Conservation (phyloP, 2,329 filamentous ascomycete genomes). For the Microdochium nivale region DNA sequence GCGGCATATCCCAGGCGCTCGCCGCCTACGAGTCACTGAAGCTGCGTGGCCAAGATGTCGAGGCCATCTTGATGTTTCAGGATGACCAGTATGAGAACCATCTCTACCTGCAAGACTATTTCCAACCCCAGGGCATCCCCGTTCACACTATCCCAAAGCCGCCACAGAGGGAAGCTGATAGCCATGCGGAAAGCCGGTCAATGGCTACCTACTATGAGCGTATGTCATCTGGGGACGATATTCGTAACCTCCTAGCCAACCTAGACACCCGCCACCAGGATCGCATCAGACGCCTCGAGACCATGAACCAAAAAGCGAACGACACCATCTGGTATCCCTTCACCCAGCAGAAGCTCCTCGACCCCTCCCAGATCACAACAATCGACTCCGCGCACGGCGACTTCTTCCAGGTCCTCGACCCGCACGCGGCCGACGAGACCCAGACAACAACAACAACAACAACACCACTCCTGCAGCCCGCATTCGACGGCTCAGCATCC, state of each 20-base stretch:
- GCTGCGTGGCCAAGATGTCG: constrained; percentile 71
- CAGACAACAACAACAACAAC: no score
- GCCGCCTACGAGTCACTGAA: constrained; percentile 71
- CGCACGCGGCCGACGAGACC: not conserved
- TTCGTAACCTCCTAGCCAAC: constrained; percentile 36
- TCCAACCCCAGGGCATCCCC: constrained; percentile 35
- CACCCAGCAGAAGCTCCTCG: constrained; percentile 64
- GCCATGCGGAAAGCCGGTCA: constrained; percentile 30
- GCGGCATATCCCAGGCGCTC: constrained; percentile 74
- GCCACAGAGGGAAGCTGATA: constrained; percentile 36
- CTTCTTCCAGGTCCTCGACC: constrained; percentile 60
- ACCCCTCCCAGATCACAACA: constrained; percentile 53
- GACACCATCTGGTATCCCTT: constrained; percentile 78
- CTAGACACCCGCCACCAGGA: constrained; percentile 44
- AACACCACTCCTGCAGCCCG: constrained; percentile 51
- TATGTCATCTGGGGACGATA: constrained; percentile 25
- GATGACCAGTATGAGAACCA: constrained; percentile 60
- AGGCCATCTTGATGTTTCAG: constrained; percentile 60
- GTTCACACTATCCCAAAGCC: constrained; percentile 52
- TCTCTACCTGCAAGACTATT: constrained; percentile 59
- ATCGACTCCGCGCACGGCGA: constrained; percentile 79
- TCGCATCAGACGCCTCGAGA: constrained; percentile 50
- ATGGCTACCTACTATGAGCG: constrained; percentile 58
- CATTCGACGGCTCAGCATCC: constrained; percentile 77
- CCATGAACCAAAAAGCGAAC: constrained; percentile 53